phyloP scores from a whole-genome alignment of 441 rosid species.

The Kokia cookei region DNA sequence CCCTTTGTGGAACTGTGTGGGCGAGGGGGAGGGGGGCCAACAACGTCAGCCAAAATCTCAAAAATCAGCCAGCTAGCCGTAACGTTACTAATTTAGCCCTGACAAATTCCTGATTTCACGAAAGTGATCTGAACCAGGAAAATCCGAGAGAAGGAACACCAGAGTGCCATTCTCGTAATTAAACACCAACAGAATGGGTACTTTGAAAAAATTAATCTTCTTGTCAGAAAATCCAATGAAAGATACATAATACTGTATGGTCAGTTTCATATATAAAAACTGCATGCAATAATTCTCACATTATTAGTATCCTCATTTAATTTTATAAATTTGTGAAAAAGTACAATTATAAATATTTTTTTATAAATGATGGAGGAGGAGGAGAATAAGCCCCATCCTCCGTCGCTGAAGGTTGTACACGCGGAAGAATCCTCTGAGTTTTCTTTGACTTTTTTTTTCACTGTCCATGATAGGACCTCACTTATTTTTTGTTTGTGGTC shows the following conservation, averaged over 20 bases:
- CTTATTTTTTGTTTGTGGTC: constrained; percentile 8
- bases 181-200: constrained; percentile 9
- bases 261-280: constrained; percentile 38
- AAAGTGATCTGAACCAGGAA: not conserved
- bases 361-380: not conserved
- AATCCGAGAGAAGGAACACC: not conserved
- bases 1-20: constrained; percentile 12
- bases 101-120: not conserved
- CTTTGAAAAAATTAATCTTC: not conserved
- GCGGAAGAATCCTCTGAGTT: constrained; percentile 16
- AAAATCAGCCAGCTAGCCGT: constrained; percentile 12
- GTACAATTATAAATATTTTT: too few relatives aligned
- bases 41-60: constrained; percentile 25
- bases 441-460: constrained; percentile 7
- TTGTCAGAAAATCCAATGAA: constrained; percentile 83
- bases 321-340: too few relatives aligned
- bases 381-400: constrained; percentile 15
- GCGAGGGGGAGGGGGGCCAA: constrained; percentile 12
- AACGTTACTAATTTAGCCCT: constrained; percentile 25
- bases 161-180: constrained; percentile 27
- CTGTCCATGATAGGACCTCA: constrained; percentile 18
- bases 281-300: not conserved
- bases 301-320: too few relatives aligned
- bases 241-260: constrained; percentile 39
- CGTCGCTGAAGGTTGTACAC: constrained; percentile 10